phyloP scores from a whole-genome alignment of 352 stramenopile species.

The Phytopythium montanum region DNA sequence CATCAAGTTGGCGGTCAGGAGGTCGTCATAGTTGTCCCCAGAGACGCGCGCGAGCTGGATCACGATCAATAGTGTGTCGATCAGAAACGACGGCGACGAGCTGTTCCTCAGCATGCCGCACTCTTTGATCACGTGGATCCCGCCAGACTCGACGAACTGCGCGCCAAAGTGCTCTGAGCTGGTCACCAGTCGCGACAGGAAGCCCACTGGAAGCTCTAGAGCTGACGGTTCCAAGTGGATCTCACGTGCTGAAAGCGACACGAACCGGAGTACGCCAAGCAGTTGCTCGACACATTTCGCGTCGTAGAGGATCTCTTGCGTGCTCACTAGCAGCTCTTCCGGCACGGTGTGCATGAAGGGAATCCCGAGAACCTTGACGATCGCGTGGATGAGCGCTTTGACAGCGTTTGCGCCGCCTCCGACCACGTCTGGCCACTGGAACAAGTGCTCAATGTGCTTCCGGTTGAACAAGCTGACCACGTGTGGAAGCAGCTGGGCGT shows the following conservation, averaged over 20 bases:
- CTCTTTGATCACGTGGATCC: conserved; percentile 66
- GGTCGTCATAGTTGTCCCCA: conserved; percentile 63
- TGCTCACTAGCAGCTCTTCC: conserved; percentile 61
- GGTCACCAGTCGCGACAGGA: conserved; percentile 80
- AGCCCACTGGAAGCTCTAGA: conserved; percentile 70
- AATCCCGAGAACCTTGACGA: conserved; percentile 84
- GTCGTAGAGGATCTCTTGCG: conserved; percentile 74
- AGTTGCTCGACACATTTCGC: conserved; percentile 60
- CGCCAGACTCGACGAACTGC: conserved; percentile 72
- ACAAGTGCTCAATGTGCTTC: conserved; percentile 56
- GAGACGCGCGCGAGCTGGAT: conserved; percentile 86
- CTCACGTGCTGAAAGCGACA: conserved; percentile 42
- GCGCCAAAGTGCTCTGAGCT: conserved; percentile 81
- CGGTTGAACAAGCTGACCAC: conserved; percentile 57
- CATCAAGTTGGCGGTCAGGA: conserved; percentile 51
- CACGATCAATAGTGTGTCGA: conserved; percentile 81
- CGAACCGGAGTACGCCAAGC: conserved; percentile 56
- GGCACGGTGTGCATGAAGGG: conserved; percentile 65
- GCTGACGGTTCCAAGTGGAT: conserved; percentile 54
- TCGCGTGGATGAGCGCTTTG: conserved; percentile 76
- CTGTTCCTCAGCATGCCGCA: conserved; percentile 45
- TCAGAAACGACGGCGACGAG: conserved; percentile 58
- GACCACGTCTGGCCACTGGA: conserved; percentile 74
- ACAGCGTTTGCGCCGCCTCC: conserved; percentile 77
- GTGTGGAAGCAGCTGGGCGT: conserved; percentile 50